A percentile compares a stretch with the other conserved stretches of the same genome.
Evolutionary conservation across 768 basidiomycete species (phyloP).

Genomic region (Boletellus ananiceps): DNA sequence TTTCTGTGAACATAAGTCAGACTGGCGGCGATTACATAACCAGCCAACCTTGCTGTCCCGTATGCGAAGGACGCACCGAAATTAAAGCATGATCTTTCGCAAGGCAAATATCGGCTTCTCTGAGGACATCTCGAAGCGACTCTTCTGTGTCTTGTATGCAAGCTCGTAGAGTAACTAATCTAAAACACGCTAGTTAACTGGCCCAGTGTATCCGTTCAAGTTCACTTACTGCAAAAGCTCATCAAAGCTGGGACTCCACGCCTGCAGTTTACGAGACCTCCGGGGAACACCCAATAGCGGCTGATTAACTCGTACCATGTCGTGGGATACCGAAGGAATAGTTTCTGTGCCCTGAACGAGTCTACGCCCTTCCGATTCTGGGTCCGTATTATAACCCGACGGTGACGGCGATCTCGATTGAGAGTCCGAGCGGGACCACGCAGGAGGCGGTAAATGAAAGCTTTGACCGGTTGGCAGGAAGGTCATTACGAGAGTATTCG

Average conservation of each 20-base stretch:
- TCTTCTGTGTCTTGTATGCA: conserved; percentile 47
- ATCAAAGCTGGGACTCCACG: conserved; percentile 57
- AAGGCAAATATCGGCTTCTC: conserved; percentile 45
- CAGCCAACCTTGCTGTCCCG: conserved; percentile 1
- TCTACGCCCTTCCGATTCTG: conserved; percentile 51
- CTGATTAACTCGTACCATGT: conserved; percentile 14
- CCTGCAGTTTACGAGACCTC: conserved; percentile 23
- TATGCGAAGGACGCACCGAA: conserved; percentile 38
- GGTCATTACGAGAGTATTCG: conserved; percentile 67
- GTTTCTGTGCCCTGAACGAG: conserved; percentile 31
- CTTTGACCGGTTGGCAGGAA: conserved; percentile 56
- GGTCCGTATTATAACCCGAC: conserved; percentile 68
- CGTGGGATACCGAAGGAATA: conserved; percentile 17
- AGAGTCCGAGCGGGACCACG: conserved; percentile 23
- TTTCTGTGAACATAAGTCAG: conserved; percentile 40
- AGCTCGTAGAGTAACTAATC: conserved; percentile 51
- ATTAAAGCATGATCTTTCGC: conserved; percentile 36
- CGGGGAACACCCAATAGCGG: conserved; percentile 13
- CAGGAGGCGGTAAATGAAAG: conserved; percentile 51
- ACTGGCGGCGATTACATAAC: conserved; percentile 25
- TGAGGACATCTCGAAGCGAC: conserved; percentile 45
- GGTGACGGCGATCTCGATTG: conserved; percentile 50
- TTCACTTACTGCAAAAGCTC: conserved; percentile 64
- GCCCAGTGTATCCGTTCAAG: not conserved
- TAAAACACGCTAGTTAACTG: conserved; percentile 21